A percentile compares a stretch with the other conserved stretches of the same genome.
Evolutionary conservation across 805 yeast genomes (phyloP).

Genomic region (Candida nanaspora): DNA sequence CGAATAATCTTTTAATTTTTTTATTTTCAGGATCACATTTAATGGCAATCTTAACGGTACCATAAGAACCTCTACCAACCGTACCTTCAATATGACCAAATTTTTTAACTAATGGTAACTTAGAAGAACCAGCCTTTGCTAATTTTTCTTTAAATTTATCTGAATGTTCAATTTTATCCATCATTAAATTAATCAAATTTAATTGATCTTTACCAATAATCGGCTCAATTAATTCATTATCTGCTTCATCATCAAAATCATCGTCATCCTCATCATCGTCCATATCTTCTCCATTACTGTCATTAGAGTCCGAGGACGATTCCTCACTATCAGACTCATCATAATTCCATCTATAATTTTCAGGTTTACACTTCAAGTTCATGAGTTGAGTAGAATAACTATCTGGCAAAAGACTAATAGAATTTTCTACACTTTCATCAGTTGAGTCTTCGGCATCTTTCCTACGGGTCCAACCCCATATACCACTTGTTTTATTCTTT

Average conservation of each 20-base stretch:
- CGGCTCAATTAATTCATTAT: constrained; percentile 33
- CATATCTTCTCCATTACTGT: constrained; percentile 13
- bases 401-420: constrained; percentile 29
- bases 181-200: constrained; percentile 38
- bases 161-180: constrained; percentile 39
- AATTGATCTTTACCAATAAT: constrained; percentile 47
- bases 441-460: constrained; percentile 23
- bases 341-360: constrained; percentile 30
- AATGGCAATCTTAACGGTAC: constrained; percentile 36
- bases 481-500: constrained; percentile 19
- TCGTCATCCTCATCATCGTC: constrained; percentile 24
- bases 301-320: constrained; percentile 8
- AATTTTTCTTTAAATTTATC: constrained; percentile 25
- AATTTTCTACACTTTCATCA: constrained; percentile 22
- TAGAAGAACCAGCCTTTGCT: constrained; percentile 16
- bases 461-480: constrained; percentile 23
- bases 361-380: constrained; percentile 28
- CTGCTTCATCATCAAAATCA: constrained; percentile 31
- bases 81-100: constrained; percentile 47
- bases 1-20: constrained; percentile 44
- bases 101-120: constrained; percentile 32
- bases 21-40: constrained; percentile 34
- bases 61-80: constrained; percentile 41
- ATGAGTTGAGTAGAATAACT: constrained; percentile 26
- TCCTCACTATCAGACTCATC: constrained; percentile 27